Conservation (phyloP, 2,329 filamentous ascomycete species). For the Trichoderma endophyticum region DNA sequence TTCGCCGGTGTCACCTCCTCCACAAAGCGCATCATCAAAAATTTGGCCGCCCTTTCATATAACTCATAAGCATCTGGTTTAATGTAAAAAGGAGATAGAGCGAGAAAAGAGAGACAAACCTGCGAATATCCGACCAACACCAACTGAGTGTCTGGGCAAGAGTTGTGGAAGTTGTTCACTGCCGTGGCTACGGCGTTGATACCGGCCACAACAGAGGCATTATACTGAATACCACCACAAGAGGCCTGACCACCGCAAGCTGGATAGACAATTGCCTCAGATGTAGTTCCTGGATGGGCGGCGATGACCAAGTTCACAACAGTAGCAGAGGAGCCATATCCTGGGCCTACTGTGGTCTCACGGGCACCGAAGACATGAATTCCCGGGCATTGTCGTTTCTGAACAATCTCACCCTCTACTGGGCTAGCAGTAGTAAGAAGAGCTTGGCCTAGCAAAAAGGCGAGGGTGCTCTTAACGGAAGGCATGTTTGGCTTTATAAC, state of each 20-base stretch:
- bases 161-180: conserved; percentile 55
- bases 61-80: neutral
- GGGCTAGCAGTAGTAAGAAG: neutral
- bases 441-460: neutral
- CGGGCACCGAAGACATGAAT: conserved; percentile 47
- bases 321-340: conserved; percentile 49
- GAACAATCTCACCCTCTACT: neutral
- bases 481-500: neutral
- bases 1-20: conserved; percentile 49
- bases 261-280: conserved; percentile 56
- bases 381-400: conserved; percentile 17
- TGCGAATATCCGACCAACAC: conserved; percentile 62
- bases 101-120: conserved; percentile 32
- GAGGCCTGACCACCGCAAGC: conserved; percentile 59
- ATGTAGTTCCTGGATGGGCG: conserved; percentile 48
- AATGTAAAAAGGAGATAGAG: neutral
- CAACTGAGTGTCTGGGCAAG: conserved; percentile 56
- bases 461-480: neutral
- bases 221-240: conserved; percentile 60
- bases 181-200: conserved; percentile 25
- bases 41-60: conserved; percentile 53
- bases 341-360: conserved; percentile 48
- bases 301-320: conserved; percentile 49
- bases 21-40: conserved; percentile 61
- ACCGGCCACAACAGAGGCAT: conserved; percentile 40